phyloP scores from a whole-genome alignment of 2,329 filamentous ascomycete species.

The Lithohypha guttulata region DNA sequence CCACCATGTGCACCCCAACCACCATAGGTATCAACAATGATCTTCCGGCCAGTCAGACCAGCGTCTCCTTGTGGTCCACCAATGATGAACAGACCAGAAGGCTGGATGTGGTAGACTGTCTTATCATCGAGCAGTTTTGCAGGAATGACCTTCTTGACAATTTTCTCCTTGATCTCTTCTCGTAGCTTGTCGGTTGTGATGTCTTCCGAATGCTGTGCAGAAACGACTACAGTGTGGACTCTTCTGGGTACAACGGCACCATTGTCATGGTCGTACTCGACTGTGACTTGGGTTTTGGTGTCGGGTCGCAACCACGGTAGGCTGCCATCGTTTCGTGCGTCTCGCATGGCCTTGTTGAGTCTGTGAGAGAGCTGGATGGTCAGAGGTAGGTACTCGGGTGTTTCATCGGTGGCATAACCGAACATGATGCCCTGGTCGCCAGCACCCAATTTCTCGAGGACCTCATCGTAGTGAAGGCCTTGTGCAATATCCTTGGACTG shows the following conservation, averaged over 20 bases:
- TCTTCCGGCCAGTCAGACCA: conserved; percentile 97
- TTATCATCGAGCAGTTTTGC: conserved; percentile 82
- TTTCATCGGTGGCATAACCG: conserved; percentile 98
- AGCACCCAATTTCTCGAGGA: conserved; percentile 92
- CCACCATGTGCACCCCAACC: conserved; percentile 99
- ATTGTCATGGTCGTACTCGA: conserved; percentile 96
- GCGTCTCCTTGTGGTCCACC: conserved; percentile 98
- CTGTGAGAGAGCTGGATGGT: conserved; percentile 91
- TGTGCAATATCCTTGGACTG: conserved; percentile 98
- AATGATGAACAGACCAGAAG: conserved; percentile 96
- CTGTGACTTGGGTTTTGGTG: conserved; percentile 98
- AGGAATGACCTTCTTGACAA: conserved; percentile 90
- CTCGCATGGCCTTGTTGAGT: conserved; percentile 90
- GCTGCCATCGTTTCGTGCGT: conserved; percentile 74
- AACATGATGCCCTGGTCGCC: conserved; percentile 99
- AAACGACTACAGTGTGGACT: conserved; percentile 94
- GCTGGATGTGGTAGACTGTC: conserved; percentile 98
- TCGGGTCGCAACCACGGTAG: conserved; percentile 93
- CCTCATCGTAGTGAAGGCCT: conserved; percentile 96
- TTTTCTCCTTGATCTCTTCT: conserved; percentile 93
- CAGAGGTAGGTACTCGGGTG: conserved; percentile 88
- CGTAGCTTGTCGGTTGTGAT: conserved; percentile 87
- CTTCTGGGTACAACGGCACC: conserved; percentile 85
- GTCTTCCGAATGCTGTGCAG: conserved; percentile 80
- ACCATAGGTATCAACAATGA: conserved; percentile 99